Evolutionary conservation across 2,329 filamentous ascomycete genomes (phyloP).

Genomic region (Pseudocercospora fuligena): DNA sequence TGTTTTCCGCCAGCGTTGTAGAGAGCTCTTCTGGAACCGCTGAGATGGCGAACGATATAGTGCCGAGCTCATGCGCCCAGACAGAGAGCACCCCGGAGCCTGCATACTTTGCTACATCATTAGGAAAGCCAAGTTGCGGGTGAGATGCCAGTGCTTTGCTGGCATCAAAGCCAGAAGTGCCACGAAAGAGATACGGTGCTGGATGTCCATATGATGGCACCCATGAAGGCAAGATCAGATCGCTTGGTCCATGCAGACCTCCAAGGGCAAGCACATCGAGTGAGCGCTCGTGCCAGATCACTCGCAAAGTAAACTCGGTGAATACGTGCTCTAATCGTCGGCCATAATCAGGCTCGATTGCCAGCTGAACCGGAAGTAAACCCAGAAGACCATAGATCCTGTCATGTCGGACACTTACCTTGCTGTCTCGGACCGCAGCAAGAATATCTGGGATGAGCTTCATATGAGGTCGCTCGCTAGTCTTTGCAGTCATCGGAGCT

Average conservation of each 20-base stretch:
- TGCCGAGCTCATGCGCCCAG: neutral
- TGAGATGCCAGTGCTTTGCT: neutral
- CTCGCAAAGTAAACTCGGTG: neutral
- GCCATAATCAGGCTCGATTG: neutral
- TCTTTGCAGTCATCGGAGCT: neutral
- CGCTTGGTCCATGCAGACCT: neutral
- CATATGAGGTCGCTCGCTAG: slow-evolving; percentile 3
- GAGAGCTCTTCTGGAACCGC: neutral
- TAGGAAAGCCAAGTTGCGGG: neutral
- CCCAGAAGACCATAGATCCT: neutral
- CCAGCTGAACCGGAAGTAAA: neutral
- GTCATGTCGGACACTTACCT: neutral
- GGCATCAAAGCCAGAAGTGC: slow-evolving; percentile 3
- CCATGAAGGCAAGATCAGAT: neutral
- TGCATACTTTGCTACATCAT: neutral
- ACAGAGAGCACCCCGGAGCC: neutral
- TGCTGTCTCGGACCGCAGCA: neutral
- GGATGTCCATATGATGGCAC: neutral
- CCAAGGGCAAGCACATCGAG: neutral
- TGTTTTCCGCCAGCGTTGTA: neutral
- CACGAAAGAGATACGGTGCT: slow-evolving; percentile 2
- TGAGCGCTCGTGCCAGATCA: neutral
- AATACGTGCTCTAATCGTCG: neutral
- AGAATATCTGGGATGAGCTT: slow-evolving; percentile 1
- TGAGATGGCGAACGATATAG: neutral